Base-by-base conservation (phyloP, 306 rosid genomes). In the Malus sylvestris region DNA sequence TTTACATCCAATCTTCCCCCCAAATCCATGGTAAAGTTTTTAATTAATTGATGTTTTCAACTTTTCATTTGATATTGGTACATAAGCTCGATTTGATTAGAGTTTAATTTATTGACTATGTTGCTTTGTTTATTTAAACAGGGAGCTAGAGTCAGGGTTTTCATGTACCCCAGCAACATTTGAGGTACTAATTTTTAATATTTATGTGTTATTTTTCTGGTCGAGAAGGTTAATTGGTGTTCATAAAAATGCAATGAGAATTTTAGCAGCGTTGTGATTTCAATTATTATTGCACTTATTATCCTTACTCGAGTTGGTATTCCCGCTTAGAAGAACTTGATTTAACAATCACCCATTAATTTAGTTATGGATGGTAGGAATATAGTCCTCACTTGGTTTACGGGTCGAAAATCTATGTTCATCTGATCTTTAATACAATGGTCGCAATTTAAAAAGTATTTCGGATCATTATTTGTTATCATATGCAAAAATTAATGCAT, bases 1-100 rank as follows among this genome's bases (percentile, higher is more conserved):
- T 92, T 92, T 86, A 92, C 81, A 71, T 86, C 97, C 19, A 90
- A 92, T 53, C 89, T 92, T 44, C 97, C 97, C 12, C 97, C 97
- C 9, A 92, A 68, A 66, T 90, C 96, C 80, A 92, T 90, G 96
- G 97, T 92, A 92, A 40, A 23, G 4, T 55, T 32, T 55, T 22
- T 16, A 18, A 22, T 62, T 29, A 3, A 3, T 6, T 4, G 10
- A 4, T 6, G 7, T 45, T 2, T 49, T 27, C 3, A 27, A 27
- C 29, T 27, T 27, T 27, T 1, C 0, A 8, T 19, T 30, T 35
- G 2, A 2, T 20, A 13, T 4, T 20, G 40, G 38, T 42, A 27
- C 22, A 0, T 38, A 16, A 57, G 11, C 6, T 16, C 62, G 10
- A 0, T 72, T 5, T 25, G 19, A 57, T 27, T 13, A n/a, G 16